phyloP scores from a whole-genome alignment of 73 alveolate genomes.

The Tetrahymena malaccensis region DNA sequence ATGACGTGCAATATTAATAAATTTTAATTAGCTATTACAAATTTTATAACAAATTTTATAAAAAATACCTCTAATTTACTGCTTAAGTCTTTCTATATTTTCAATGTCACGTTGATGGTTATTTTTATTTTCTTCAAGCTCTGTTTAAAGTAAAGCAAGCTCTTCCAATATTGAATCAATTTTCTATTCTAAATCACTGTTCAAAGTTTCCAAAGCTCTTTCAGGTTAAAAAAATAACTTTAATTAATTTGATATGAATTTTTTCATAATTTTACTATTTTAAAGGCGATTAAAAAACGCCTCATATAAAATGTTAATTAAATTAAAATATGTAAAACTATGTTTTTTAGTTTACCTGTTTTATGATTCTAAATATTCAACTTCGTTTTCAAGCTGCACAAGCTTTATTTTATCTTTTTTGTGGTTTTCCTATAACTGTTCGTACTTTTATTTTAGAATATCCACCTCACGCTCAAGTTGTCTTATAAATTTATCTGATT shows the following conservation, averaged over 20 bases:
- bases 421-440: not conserved
- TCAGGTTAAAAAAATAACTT: not conserved
- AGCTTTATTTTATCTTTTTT: not conserved
- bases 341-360: not conserved
- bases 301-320: not conserved
- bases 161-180: not conserved
- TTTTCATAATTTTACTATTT: not conserved
- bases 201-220: not conserved
- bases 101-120: not conserved
- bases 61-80: not conserved
- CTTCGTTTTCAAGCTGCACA: not conserved
- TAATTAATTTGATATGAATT: not conserved
- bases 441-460: not conserved
- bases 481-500: not conserved
- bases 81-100: not conserved
- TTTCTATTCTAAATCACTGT: not conserved
- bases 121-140: not conserved
- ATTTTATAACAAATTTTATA: not conserved
- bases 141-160: not conserved
- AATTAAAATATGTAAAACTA: not conserved
- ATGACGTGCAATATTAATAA: not conserved
- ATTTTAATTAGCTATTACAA: not conserved
- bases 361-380: not conserved
- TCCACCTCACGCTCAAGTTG: not conserved
- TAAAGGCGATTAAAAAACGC: not conserved